Evolutionary conservation across 2,329 filamentous ascomycete genomes (phyloP), one percentile per base, ranked within the genome.

Genomic region (Didymella sp.): DNA sequence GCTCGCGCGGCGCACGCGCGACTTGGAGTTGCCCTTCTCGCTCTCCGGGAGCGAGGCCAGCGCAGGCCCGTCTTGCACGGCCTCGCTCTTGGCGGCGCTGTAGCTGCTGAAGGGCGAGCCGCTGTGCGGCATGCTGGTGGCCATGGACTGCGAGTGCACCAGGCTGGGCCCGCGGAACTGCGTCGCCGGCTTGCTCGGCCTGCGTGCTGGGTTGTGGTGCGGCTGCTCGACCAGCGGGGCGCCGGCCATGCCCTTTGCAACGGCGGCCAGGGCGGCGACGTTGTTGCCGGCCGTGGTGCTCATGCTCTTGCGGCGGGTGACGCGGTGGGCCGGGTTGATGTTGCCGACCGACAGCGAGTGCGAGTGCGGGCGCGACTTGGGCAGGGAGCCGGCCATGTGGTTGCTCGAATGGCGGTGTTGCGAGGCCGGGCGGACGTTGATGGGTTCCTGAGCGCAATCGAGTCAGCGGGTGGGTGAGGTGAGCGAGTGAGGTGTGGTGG

Each of bases 291-390:
- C 85, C 63, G 87, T 89, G 59, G 91, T 92, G 73, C 86, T 87
- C 74, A 96, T 92, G 79, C 93, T 97, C 85, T 98, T 98, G 70
- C 95, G 87, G 71, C 94, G 91, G 68, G 91, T 92, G 66, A 98
- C 87, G 68, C 95, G 90, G 77, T 96, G 90, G 76, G 87, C 88
- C 68, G 88, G 80, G 80, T 93, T 94, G 72, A 93, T 85, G 56
- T 89, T 87, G 67, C 87, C 87, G 58, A 89, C 85, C 53, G 93
- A 89, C 67, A 92, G 82, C 56, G 91, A 94, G 77, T 95, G 89
- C 46, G 91, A 91, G 80, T 92, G 91, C 68, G 87, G 87, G 72
- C 92, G 89, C 61, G 87, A 85, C 78, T 90, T 88, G 58, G 78
- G 81, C 47, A 89, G 82, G 62, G 88, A 86, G 64, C 84, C 81